Conservation (phyloP, 176 grass and related monocot genomes). For the Miscanthus lutarioriparius region DNA sequence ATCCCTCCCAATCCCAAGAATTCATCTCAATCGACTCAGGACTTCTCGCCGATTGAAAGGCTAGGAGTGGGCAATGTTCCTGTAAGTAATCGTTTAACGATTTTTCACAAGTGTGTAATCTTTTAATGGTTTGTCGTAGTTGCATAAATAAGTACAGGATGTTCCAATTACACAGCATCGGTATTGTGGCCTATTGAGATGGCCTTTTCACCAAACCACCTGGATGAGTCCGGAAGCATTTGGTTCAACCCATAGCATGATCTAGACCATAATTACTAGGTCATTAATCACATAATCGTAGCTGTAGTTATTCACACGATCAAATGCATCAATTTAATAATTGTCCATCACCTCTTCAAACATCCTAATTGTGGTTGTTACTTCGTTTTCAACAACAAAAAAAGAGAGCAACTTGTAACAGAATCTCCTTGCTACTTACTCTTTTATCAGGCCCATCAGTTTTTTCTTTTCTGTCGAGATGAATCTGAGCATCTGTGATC, state of each 20-base stretch:
- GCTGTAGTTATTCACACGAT: not conserved
- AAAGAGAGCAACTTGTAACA: not conserved
- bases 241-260: not conserved
- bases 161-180: not conserved
- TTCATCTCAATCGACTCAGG: not conserved
- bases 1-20: not conserved
- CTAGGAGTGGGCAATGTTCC: conserved; percentile 76
- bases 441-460: not conserved
- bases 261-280: not conserved
- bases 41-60: conserved; percentile 55
- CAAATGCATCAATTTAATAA: not conserved
- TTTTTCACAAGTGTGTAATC: not conserved
- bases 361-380: not conserved
- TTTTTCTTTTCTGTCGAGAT: not conserved
- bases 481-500: not conserved
- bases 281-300: not conserved
- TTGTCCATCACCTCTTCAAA: not conserved
- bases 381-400: not conserved
- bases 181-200: not conserved
- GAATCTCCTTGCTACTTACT: not conserved
- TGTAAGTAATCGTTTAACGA: conserved; percentile 31
- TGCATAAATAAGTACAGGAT: not conserved
- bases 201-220: not conserved
- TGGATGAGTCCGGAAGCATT: conserved; percentile 11
- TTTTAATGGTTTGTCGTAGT: not conserved